Conservation (phyloP, 2,329 filamentous ascomycete genomes). For the Fusarium nygamai region DNA sequence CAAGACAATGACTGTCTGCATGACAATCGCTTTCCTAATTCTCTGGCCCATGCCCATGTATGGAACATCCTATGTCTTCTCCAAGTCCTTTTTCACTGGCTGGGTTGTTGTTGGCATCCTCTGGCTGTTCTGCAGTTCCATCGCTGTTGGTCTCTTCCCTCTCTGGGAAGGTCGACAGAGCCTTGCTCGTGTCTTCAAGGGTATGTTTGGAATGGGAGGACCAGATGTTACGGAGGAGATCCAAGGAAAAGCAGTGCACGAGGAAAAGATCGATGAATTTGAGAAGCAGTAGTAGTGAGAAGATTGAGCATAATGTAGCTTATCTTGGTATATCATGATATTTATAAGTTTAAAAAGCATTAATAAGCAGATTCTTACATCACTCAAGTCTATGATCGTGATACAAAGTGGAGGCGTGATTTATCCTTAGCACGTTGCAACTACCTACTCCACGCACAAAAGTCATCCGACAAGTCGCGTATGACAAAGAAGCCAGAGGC, state of each 20-base stretch:
- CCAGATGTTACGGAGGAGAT: not conserved
- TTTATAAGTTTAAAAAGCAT: not conserved
- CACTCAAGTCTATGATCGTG: not conserved
- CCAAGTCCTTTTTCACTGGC: conserved; percentile 72
- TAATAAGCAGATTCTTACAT: not conserved
- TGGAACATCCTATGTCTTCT: conserved; percentile 75
- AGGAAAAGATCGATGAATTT: conserved; percentile 24
- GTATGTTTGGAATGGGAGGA: conserved; percentile 31
- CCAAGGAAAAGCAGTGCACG: not conserved
- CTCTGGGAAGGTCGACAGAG: conserved; percentile 75
- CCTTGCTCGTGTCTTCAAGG: conserved; percentile 25
- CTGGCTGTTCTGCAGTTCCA: conserved; percentile 76
- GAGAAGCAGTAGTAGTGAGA: conserved; percentile 11
- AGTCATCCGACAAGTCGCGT: conserved; percentile 45
- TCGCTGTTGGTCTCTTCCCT: conserved; percentile 83
- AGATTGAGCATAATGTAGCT: no score
- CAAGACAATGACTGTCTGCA: conserved; percentile 45
- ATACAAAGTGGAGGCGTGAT: not conserved
- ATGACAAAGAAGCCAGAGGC: conserved; percentile 20
- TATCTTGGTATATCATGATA: not conserved
- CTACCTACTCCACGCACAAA: conserved; percentile 7
- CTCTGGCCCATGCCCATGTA: conserved; percentile 96
- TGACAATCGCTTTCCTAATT: conserved; percentile 76
- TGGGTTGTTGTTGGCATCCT: conserved; percentile 77
- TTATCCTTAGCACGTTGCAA: not conserved